A percentile compares a stretch with the other conserved stretches of the same genome.
Evolutionary conservation across 352 stramenopile species (phyloP).

Genomic region (Pythium rhizo-oryzae): DNA sequence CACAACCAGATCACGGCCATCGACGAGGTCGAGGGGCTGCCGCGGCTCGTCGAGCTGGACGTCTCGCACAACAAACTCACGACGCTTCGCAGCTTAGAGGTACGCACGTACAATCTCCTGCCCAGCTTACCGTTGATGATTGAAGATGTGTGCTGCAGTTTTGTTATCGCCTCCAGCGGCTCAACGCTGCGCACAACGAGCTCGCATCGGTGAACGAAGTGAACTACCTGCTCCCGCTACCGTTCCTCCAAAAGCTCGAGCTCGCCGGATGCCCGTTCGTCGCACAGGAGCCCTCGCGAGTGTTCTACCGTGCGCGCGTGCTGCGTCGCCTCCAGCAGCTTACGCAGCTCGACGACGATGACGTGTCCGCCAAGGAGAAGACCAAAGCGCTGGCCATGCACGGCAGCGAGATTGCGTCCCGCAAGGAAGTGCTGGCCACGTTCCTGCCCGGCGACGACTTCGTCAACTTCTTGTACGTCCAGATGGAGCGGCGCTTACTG

Average conservation of each 20-base stretch:
- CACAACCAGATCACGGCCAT: constrained; percentile 61
- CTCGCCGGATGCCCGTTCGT: constrained; percentile 51
- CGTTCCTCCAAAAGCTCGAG: constrained; percentile 46
- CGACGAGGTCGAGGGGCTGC: constrained; percentile 45
- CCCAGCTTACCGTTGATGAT: too few relatives aligned
- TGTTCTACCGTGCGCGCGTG: constrained; percentile 68
- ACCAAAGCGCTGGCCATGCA: constrained; percentile 80
- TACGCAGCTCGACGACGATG: constrained; percentile 49
- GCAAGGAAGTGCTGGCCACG: constrained; percentile 58
- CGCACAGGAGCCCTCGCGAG: constrained; percentile 32
- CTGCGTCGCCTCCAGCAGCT: constrained; percentile 65
- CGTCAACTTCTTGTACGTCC: constrained; percentile 64
- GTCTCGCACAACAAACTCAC: constrained; percentile 59
- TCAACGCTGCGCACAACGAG: constrained; percentile 58
- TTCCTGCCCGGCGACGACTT: constrained; percentile 62
- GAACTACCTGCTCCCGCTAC: constrained; percentile 50
- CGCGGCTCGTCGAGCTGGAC: constrained; percentile 57
- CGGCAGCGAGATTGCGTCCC: constrained; percentile 58
- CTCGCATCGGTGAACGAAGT: constrained; percentile 64
- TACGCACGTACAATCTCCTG: too few relatives aligned
- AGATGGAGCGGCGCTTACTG: background rate
- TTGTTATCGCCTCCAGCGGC: constrained; percentile 50
- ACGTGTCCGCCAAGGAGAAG: constrained; percentile 69
- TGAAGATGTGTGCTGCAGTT: constrained; percentile 3
- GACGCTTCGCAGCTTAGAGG: constrained; percentile 44